These are phyloP conservation scores for Aspergillus sp. DNA, from an alignment of 2,329 filamentous ascomycete species.

Conservation along the genomic window DNA sequence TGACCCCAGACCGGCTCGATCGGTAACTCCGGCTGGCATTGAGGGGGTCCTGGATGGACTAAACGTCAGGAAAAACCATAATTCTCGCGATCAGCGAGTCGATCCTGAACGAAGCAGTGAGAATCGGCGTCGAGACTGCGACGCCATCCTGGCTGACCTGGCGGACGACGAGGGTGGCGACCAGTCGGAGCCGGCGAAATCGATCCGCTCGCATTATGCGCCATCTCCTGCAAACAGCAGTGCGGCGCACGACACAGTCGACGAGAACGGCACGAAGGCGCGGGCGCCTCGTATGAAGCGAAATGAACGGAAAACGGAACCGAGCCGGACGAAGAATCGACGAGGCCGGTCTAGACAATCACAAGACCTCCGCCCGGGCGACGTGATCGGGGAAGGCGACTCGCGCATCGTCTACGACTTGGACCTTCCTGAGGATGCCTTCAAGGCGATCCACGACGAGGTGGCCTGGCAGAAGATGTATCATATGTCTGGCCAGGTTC, in stretches of 20 bases:
- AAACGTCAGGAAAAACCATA: slow-evolving; percentile 15
- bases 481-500: slow-evolving; percentile 83
- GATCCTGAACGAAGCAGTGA: neutral
- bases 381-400: slow-evolving; percentile 67
- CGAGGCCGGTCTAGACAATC: slow-evolving; percentile 8
- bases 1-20: slow-evolving; percentile 7
- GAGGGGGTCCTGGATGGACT: slow-evolving; percentile 28
- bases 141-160: neutral
- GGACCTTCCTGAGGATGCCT: slow-evolving; percentile 52
- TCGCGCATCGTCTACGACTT: slow-evolving; percentile 64
- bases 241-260: neutral
- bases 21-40: slow-evolving; percentile 19
- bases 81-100: too few species aligned
- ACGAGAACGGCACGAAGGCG: neutral
- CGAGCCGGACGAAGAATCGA: slow-evolving; percentile 11
- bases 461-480: slow-evolving; percentile 87
- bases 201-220: neutral
- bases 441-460: slow-evolving; percentile 62
- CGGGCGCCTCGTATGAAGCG: slow-evolving; percentile 2
- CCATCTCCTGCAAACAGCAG: neutral
- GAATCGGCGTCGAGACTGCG: neutral
- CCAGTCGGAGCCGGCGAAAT: neutral
- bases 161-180: neutral
- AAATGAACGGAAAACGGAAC: neutral
- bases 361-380: slow-evolving; percentile 35